A percentile compares a stretch with the other conserved stretches of the same genome.
Evolutionary conservation across 208 protist species (phyloP).

Genomic region (Trypanosoma congolense): DNA sequence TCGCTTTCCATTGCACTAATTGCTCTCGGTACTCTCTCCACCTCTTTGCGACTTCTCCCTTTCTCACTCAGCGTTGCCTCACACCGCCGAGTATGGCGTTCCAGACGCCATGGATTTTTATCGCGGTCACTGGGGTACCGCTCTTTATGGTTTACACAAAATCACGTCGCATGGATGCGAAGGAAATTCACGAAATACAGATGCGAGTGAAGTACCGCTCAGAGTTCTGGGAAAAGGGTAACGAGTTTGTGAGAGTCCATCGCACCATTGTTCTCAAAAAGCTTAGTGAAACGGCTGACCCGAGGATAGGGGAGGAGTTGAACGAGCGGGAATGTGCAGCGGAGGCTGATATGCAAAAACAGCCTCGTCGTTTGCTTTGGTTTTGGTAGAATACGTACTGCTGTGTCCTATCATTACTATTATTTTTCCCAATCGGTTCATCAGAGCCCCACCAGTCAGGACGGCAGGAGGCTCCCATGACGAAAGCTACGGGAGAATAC

Average conservation of each 20-base stretch:
- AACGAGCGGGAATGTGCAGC: conserved; percentile 9
- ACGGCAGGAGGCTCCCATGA: too few species aligned
- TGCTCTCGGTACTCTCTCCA: too few species aligned
- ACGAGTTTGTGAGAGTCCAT: conserved; percentile 38
- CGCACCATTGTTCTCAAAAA: conserved; percentile 21
- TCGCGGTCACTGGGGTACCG: conserved; percentile 46
- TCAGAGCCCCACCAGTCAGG: too few species aligned
- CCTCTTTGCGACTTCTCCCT: too few species aligned
- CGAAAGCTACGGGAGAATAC: too few species aligned
- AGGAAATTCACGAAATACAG: conserved; percentile 74
- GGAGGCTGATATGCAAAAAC: not conserved
- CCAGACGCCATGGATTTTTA: conserved; percentile 68
- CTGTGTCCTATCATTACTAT: too few species aligned
- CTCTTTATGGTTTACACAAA: conserved; percentile 77
- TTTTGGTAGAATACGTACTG: too few species aligned
- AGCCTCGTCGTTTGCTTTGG: not conserved
- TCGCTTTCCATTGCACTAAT: too few species aligned
- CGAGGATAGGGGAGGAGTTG: conserved; percentile 37
- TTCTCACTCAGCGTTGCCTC: too few species aligned
- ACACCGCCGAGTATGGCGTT: too few species aligned
- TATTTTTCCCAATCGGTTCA: too few species aligned
- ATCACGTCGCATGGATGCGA: conserved; percentile 62
- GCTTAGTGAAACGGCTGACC: conserved; percentile 31
- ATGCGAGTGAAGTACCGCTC: conserved; percentile 80
- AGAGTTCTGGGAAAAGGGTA: conserved; percentile 74